Percentiles rank a stretch among this genome's conserved stretches.
phyloP scores from a whole-genome alignment of 2,329 filamentous ascomycete species.

The Neoscytalidium dimidiatum region DNA sequence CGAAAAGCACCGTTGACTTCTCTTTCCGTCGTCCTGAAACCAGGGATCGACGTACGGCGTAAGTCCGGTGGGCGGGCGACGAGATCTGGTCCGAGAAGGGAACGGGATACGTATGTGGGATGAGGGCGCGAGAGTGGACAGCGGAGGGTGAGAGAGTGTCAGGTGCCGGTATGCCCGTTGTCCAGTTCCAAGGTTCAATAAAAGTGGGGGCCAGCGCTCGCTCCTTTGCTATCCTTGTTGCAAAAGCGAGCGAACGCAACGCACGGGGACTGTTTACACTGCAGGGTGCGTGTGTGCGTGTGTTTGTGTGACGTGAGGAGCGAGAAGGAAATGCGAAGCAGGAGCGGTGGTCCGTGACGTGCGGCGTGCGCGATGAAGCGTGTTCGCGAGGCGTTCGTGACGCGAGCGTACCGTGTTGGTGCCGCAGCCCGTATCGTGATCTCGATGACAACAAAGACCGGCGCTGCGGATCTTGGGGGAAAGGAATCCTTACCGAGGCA shows the following conservation, averaged over 20 bases:
- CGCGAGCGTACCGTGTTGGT: background rate
- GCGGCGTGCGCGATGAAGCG: background rate
- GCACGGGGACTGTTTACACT: background rate
- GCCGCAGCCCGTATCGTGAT: background rate
- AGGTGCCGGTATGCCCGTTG: background rate
- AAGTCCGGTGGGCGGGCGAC: too few species aligned
- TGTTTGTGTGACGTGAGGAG: background rate
- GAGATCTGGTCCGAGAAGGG: too few species aligned
- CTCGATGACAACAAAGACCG: background rate
- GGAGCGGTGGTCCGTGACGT: background rate
- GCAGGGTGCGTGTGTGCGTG: background rate
- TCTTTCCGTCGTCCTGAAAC: background rate
- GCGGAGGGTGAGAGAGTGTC: background rate
- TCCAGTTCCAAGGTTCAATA: background rate
- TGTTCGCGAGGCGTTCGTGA: conserved; percentile 13
- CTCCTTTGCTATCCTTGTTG: too few species aligned
- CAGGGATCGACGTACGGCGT: too few species aligned
- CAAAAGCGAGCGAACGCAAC: too few species aligned
- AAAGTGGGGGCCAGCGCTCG: background rate
- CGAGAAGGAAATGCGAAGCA: background rate
- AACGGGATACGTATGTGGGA: background rate
- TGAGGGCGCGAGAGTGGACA: too few species aligned
- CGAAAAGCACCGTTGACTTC: too few species aligned
- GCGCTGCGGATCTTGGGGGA: background rate
- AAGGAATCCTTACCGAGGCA: background rate